A percentile compares a stretch with the other conserved stretches of the same genome.
phyloP scores from a whole-genome alignment of 75 land plant species.

The Azolla pinnata region DNA sequence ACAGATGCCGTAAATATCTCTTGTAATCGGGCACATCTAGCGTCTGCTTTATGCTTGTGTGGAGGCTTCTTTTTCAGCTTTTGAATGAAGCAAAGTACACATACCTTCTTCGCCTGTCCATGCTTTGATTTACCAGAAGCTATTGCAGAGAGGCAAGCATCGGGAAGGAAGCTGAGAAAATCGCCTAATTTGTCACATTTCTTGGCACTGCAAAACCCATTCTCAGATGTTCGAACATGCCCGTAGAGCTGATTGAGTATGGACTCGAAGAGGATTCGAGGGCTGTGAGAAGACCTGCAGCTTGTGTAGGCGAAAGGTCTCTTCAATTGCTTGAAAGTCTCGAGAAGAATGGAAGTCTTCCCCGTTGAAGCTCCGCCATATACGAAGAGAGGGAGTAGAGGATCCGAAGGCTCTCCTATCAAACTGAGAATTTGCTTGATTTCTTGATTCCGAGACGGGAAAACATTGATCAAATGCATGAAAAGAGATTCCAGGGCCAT shows the following conservation, averaged over 20 bases:
- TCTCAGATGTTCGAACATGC: conserved; percentile 32
- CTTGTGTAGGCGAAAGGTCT: conserved; percentile 78
- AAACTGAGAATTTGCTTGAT: conserved; percentile 45
- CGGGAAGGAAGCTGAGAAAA: conserved; percentile 51
- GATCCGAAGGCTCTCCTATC: conserved; percentile 49
- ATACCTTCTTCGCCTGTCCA: no score
- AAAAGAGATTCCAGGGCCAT: background rate
- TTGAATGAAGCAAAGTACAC: no score
- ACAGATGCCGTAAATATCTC: no score
- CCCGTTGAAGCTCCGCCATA: conserved; percentile 75
- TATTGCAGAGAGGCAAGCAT: conserved; percentile 42
- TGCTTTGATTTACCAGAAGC: no score
- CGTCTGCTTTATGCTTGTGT: no score
- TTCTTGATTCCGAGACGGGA: conserved; percentile 48
- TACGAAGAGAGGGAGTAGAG: conserved; percentile 55
- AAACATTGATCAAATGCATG: conserved; percentile 17
- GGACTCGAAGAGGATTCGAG: conserved; percentile 59
- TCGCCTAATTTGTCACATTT: conserved; percentile 68
- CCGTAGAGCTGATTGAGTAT: conserved; percentile 55
- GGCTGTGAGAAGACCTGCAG: conserved; percentile 53
- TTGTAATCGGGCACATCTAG: no score
- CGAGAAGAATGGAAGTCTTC: conserved; percentile 55
- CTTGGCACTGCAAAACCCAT: conserved; percentile 50
- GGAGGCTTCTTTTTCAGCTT: no score
- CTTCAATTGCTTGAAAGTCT: conserved; percentile 40